A percentile compares a stretch with the other conserved stretches of the same genome.
Evolutionary conservation across 495 filamentous ascomycete species (phyloP).

Genomic region (Lepidopterella palustris): DNA sequence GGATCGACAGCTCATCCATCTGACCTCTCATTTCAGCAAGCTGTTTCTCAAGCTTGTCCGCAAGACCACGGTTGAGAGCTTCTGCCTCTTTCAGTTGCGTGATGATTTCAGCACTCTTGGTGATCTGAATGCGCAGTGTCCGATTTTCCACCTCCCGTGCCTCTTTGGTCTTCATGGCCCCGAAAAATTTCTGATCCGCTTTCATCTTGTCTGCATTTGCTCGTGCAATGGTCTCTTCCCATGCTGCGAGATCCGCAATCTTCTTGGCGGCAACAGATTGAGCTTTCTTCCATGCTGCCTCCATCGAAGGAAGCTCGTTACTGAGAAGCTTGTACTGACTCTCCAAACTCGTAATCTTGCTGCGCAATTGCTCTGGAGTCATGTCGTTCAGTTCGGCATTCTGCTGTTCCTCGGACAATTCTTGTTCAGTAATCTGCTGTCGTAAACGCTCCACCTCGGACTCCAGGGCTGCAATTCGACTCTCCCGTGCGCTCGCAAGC

Average conservation of each 20-base stretch:
- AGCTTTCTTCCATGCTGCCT: constrained; percentile 79
- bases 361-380: constrained; percentile 60
- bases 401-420: constrained; percentile 26
- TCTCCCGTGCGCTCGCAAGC: constrained; percentile 64
- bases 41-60: constrained; percentile 88
- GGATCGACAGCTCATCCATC: constrained; percentile 55
- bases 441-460: constrained; percentile 69
- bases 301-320: constrained; percentile 78
- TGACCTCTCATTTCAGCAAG: constrained; percentile 70
- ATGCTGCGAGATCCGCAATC: constrained; percentile 61
- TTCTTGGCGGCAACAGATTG: constrained; percentile 79
- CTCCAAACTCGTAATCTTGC: constrained; percentile 64
- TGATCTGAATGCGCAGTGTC: constrained; percentile 69
- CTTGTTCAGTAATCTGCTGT: constrained; percentile 42
- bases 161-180: constrained; percentile 88
- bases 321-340: constrained; percentile 76
- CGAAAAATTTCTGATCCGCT: constrained; percentile 96
- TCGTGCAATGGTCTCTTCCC: constrained; percentile 72
- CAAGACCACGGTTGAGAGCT: constrained; percentile 47
- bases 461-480: constrained; percentile 71
- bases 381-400: constrained; percentile 42
- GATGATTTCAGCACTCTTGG: constrained; percentile 88
- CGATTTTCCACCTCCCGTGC: constrained; percentile 69
- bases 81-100: constrained; percentile 88
- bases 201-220: constrained; percentile 85